Evolutionary conservation across 1,284 basidiomycete species (phyloP).

Genomic region (Cerioporus squamosus): DNA sequence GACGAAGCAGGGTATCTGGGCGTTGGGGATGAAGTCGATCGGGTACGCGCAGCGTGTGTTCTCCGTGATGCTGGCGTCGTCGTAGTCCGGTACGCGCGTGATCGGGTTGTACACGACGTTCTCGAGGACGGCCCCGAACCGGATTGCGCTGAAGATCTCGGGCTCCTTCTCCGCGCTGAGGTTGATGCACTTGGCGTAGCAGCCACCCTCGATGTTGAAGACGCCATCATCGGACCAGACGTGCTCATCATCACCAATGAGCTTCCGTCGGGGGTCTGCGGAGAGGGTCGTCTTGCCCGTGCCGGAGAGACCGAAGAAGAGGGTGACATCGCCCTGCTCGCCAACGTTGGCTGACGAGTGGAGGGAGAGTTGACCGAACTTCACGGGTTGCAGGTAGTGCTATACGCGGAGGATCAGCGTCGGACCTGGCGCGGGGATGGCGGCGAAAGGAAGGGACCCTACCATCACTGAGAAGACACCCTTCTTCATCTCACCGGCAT

Average conservation of each 20-base stretch:
- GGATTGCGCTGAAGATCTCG: conserved; percentile 96
- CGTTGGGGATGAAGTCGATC: conserved; percentile 96
- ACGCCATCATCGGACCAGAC: conserved; percentile 98
- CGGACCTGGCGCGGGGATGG: conserved; percentile 8
- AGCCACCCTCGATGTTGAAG: conserved; percentile 99
- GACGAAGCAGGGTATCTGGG: conserved; percentile 89
- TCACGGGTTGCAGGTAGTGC: conserved; percentile 99
- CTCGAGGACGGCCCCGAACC: conserved; percentile 96
- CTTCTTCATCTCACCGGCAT: conserved; percentile 99
- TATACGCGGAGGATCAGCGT: conserved; percentile 35
- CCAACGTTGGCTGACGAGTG: conserved; percentile 99
- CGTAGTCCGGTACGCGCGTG: conserved; percentile 90
- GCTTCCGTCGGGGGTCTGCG: conserved; percentile 87
- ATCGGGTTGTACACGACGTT: conserved; percentile 98
- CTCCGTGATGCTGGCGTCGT: conserved; percentile 96
- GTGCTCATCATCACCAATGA: conserved; percentile 98
- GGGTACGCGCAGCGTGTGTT: conserved; percentile 99
- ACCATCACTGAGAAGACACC: conserved; percentile 99
- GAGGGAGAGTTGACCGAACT: conserved; percentile 96
- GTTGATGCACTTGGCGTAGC: conserved; percentile 99
- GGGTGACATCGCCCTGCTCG: conserved; percentile 89
- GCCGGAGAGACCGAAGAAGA: conserved; percentile 99
- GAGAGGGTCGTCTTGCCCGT: conserved; percentile 99
- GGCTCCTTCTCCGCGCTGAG: conserved; percentile 97
- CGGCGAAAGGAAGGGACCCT: conserved; percentile 21